These are phyloP conservation scores for Tulasnella sp. DNA, from an alignment of 768 basidiomycete genomes.

Conservation along the genomic window DNA sequence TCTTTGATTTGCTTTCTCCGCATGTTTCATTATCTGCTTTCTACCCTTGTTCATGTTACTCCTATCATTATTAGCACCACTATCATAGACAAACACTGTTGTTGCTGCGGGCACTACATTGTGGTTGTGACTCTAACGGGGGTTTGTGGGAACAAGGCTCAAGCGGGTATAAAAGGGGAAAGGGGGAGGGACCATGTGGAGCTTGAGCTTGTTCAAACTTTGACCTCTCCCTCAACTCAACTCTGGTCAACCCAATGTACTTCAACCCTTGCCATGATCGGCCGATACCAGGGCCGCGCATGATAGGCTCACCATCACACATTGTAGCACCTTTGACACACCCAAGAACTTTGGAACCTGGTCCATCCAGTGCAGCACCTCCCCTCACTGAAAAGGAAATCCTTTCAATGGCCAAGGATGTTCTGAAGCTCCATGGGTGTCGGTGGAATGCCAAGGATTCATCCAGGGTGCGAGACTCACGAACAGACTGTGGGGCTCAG, in stretches of 20 bases:
- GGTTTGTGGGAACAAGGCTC: not conserved
- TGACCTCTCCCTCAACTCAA: not conserved
- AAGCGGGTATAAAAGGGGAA: not conserved
- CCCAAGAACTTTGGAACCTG: not conserved
- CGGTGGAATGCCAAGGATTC: not conserved
- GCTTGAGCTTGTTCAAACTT: not conserved
- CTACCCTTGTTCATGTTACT: not conserved
- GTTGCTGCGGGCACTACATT: not conserved
- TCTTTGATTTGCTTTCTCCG: not conserved
- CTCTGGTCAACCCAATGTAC: not conserved
- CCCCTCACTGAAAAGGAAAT: not conserved
- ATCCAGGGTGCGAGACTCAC: not conserved
- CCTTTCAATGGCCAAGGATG: not conserved
- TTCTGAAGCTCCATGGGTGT: not conserved
- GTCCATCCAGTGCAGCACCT: not conserved
- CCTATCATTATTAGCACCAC: slow-evolving; percentile 2
- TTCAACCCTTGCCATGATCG: slow-evolving; percentile 3
- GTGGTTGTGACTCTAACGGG: not conserved
- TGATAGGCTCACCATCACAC: not conserved
- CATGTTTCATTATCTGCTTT: not conserved
- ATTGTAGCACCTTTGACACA: not conserved
- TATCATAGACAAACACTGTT: not conserved
- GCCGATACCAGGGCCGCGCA: not conserved
- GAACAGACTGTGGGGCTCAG: not conserved
- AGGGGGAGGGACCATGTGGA: not conserved